These are phyloP conservation scores for Trifolium repens DNA, from an alignment of 306 rosid genomes.

Conservation along the genomic window DNA sequence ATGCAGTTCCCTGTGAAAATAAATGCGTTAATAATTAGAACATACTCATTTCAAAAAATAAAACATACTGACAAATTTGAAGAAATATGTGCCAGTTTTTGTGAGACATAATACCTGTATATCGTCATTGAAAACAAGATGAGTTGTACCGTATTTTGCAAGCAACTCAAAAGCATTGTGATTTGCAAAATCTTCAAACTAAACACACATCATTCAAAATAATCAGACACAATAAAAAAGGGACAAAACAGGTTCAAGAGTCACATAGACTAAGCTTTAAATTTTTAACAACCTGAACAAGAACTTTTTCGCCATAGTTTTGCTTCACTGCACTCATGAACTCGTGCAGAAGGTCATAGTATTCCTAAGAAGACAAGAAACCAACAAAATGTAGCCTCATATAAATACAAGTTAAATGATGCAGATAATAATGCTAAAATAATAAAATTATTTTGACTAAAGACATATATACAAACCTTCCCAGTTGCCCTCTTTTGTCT, in stretches of 20 bases:
- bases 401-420: constrained; percentile 22
- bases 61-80: not conserved
- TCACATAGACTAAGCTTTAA: constrained; percentile 30
- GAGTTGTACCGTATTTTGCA: constrained; percentile 74
- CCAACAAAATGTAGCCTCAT: constrained; percentile 34
- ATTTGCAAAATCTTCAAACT: constrained; percentile 99
- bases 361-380: constrained; percentile 67
- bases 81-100: constrained; percentile 11
- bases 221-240: constrained; percentile 27
- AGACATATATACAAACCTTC: constrained; percentile 57
- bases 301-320: constrained; percentile 93
- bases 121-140: constrained; percentile 96
- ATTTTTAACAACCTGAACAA: constrained; percentile 74
- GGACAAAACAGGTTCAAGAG: constrained; percentile 16
- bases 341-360: constrained; percentile 80
- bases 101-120: constrained; percentile 66
- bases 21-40: constrained; percentile 10
- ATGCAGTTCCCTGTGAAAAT: constrained; percentile 82
- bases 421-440: constrained; percentile 4
- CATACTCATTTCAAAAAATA: not conserved
- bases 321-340: constrained; percentile 97
- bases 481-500: constrained; percentile 91
- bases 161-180: constrained; percentile 98
- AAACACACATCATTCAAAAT: constrained; percentile 46
- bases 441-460: constrained; percentile 37